Evolutionary conservation across 371 early-diverging fungal species (phyloP).

Genomic region (Mortierella polycephala): DNA sequence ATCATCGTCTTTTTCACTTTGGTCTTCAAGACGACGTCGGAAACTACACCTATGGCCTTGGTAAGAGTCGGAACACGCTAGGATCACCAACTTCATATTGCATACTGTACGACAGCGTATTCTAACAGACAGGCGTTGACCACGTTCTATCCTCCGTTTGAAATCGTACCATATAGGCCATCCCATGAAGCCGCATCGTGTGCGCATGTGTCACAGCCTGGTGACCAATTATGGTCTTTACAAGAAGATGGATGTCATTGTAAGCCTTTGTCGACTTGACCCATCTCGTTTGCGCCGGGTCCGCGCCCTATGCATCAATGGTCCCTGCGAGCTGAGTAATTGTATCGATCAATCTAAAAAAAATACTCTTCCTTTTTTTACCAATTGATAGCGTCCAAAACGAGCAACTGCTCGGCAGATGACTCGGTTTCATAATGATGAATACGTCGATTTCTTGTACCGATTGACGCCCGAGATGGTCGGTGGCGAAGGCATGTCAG

Average conservation of each 20-base stretch:
- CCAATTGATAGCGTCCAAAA: constrained; percentile 73
- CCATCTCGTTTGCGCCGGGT: no score
- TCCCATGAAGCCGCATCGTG: constrained; percentile 99
- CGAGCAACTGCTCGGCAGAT: constrained; percentile 94
- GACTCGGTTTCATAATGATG: constrained; percentile 99
- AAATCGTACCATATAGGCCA: constrained; percentile 64
- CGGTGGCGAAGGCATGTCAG: constrained; percentile 82
- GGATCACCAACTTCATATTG: neutral
- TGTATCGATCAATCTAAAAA: no score
- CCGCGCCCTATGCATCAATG: no score
- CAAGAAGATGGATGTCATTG: constrained; percentile 92
- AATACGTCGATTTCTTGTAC: constrained; percentile 98
- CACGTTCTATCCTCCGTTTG: neutral
- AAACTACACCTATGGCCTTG: constrained; percentile 54
- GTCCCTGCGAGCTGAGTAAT: no score
- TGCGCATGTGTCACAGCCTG: constrained; percentile 98
- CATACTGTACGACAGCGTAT: neutral
- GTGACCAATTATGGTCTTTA: constrained; percentile 96
- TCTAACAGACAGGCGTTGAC: neutral
- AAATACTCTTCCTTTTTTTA: neutral
- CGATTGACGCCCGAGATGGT: constrained; percentile 95
- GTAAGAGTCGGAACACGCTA: constrained; percentile 16
- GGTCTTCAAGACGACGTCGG: constrained; percentile 42
- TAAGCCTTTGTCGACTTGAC: constrained; percentile 46
- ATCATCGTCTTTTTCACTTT: constrained; percentile 39